Base-by-base conservation (phyloP, 305 asterid genomes). In the Plantago coronopus region DNA sequence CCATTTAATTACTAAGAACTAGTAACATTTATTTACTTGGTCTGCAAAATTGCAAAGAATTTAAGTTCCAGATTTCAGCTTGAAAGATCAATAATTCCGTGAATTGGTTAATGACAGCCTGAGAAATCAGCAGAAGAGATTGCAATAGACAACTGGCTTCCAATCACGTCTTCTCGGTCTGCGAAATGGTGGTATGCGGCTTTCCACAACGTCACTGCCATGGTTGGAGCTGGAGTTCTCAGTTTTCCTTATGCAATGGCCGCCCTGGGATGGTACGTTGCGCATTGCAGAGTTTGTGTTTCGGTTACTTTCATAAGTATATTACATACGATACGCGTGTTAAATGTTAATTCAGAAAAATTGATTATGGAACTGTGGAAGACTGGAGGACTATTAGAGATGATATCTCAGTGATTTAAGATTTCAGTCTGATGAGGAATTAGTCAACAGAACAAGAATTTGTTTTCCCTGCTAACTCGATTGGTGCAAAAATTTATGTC, bases 181-280 rank as follows among this genome's bases (percentile, higher is more conserved):
- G 61, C 48, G 16, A 57, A 57, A 57, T 57, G 61, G 61, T 57
- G 48, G 48, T 57, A 57, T 34, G n/a, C 61, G 8, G 61, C 61
- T 20, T 57, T 57, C 34, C 61, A 57, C 61, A 57, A 57, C 17
- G 61, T 57, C 48, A 37, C 61, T 2, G 61, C 61, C 20, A 55
- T 55, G 17, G 61, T 55, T 37, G 61, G 61, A 38, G 61, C 61
- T 4, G 61, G 61, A 37, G 61, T 57, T 5, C 61, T 57, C 31
- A 18, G 29, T 57, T 43, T 57, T 7, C 61, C 61, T 19, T 57
- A 18, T 38, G 61, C 48, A 38, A 57, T 57, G 61, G 44, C 61
- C 2, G 29, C 45, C 16, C 45, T 57, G 38, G 61, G 61, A 57
- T 57, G 61, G 61, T 57, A 57, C 15, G 29, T 0, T 21, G 5